A percentile compares a stretch with the other conserved stretches of the same genome.
These are phyloP conservation scores for Botrytis pseudocinerea DNA, from an alignment of 2,329 filamentous ascomycete species.

Conservation along the genomic window DNA sequence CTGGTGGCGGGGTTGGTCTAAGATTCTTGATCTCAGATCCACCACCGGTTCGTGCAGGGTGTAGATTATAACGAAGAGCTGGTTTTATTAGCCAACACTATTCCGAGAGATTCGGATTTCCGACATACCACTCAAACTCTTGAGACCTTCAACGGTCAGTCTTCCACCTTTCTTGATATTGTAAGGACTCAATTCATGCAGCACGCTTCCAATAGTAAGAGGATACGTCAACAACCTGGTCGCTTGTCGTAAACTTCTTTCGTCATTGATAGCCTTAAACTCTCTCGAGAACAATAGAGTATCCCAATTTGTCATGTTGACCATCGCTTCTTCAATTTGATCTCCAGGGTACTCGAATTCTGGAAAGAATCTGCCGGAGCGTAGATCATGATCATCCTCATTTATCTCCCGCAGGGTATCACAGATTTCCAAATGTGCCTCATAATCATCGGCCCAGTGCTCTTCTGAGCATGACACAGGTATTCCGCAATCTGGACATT, in stretches of 20 bases:
- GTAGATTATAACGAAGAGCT: slow-evolving; percentile 91
- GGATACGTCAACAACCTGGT: slow-evolving; percentile 94
- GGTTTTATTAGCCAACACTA: slow-evolving; percentile 22
- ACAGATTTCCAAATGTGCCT: slow-evolving; percentile 87
- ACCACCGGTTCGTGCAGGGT: slow-evolving; percentile 79
- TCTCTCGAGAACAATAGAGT: slow-evolving; percentile 92
- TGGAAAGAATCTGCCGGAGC: slow-evolving; percentile 86
- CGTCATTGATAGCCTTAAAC: slow-evolving; percentile 87
- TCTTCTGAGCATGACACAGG: slow-evolving; percentile 92
- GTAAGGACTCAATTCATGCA: slow-evolving; percentile 95
- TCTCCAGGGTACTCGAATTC: slow-evolving; percentile 90
- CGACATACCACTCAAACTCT: slow-evolving; percentile 83
- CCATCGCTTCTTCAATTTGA: slow-evolving; percentile 86
- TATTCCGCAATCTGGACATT: slow-evolving; percentile 94
- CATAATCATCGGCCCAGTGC: slow-evolving; percentile 96
- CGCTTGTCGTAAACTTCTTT: slow-evolving; percentile 87
- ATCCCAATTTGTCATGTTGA: slow-evolving; percentile 99
- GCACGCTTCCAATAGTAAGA: slow-evolving; percentile 82
- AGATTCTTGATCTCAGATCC: slow-evolving; percentile 75
- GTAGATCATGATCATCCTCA: slow-evolving; percentile 94
- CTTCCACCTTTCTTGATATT: slow-evolving; percentile 72
- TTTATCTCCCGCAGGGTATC: slow-evolving; percentile 91
- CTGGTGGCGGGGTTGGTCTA: slow-evolving; percentile 79
- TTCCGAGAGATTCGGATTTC: neutral
- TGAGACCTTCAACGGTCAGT: slow-evolving; percentile 83